phyloP scores from a whole-genome alignment of 2,329 filamentous ascomycete genomes.

The Botrytis galanthina region DNA sequence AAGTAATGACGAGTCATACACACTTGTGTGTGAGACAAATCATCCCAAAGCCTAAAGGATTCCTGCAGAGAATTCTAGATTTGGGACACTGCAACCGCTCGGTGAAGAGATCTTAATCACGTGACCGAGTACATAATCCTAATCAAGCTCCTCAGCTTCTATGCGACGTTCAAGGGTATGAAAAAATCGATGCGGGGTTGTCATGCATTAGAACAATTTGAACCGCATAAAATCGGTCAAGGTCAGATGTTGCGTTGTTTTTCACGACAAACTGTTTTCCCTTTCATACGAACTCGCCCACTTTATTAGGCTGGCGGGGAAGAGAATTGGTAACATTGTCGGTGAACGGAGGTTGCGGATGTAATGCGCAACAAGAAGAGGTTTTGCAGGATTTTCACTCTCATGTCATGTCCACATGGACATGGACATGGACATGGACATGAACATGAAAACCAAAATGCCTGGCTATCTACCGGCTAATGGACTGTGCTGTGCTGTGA shows the following conservation, averaged over 20 bases:
- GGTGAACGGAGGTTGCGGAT: conserved; percentile 16
- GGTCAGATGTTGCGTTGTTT: conserved; percentile 14
- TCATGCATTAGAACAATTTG: conserved; percentile 8
- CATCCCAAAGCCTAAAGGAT: background rate
- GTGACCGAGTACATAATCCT: background rate
- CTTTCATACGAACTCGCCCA: conserved; percentile 4
- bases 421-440: conserved; percentile 8
- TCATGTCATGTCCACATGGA: conserved; percentile 14
- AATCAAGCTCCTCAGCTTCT: background rate
- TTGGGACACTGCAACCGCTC: background rate
- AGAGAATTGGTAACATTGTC: conserved; percentile 6
- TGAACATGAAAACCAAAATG: background rate
- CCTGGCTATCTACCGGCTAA: conserved; percentile 4
- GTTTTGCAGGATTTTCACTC: conserved; percentile 11
- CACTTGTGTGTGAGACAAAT: conserved; percentile 1
- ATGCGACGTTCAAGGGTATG: conserved; percentile 10
- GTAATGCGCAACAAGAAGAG: background rate
- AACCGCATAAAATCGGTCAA: conserved; percentile 21
- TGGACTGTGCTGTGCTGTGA: background rate
- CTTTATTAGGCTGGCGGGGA: conserved; percentile 18
- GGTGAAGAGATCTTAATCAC: background rate
- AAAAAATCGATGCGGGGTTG: conserved; percentile 12
- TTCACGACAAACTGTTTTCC: conserved; percentile 15
- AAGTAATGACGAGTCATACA: background rate
- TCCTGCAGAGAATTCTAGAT: background rate